Evolutionary conservation across 371 early-diverging fungal species (phyloP), one percentile per base, ranked within the genome.

Genomic region (Syncephalastrum sp.): DNA sequence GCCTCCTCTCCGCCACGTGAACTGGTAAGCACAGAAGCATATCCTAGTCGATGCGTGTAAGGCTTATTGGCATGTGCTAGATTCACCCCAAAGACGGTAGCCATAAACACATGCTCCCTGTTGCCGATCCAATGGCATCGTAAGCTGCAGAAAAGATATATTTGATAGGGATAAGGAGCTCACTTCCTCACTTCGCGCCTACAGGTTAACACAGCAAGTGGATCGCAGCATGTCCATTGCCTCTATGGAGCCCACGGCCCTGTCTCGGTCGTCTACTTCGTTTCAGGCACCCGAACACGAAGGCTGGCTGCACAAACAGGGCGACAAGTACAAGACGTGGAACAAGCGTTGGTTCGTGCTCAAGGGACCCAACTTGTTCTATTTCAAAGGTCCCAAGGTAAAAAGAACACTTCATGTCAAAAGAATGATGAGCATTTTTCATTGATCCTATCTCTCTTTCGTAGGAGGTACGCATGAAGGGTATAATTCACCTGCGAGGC

Each of bases 331-430:
- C 60, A 82, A 82, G 43, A 79, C 77, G 10, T 89, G 87, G 87
- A 86, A 87, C 61, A 79, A 75, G 41, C 79, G 89, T 5, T 89
- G 82, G 83, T 89, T 84, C 62, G 84, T 86, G 27, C 68, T 89
- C 38, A 86, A 87, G 55, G 86, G 85, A 0, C 64, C 74, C 6
- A 78, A 82, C 19, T 67, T 89, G 16, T 85, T 80, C 56, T 84
- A 86, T 57, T 84, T 86, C 52, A 85, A 86, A 52, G 78, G 82
- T 8, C 83, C 83, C 16, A 83, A 82, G 70, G 74, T 74, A 68
- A 50, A 52, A 5, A 38, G 52, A 19, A 38, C 29, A 43, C 5
- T 42, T 14, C n/a, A 23, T n/a, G 33, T 6, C 14, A 4, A 27
- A 4, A 41, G n/a, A 2, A 33, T 10, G 8, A 21, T 21, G 33